A percentile compares a stretch with the other conserved stretches of the same genome.
Evolutionary conservation across 2,329 filamentous ascomycete genomes (phyloP).

Genomic region (Hypoxylon sp.): DNA sequence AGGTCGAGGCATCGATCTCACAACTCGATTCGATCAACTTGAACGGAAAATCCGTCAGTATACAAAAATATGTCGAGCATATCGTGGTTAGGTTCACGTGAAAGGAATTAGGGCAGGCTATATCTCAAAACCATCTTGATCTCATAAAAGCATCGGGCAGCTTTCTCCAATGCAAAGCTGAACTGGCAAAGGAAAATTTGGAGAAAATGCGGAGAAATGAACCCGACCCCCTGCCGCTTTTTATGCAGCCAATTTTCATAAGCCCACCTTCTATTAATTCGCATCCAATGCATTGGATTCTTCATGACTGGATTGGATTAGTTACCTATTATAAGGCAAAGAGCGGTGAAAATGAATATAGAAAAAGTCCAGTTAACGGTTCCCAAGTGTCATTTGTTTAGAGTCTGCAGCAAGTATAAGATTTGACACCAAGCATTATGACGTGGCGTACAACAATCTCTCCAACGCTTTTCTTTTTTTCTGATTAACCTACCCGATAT

Average conservation of each 20-base stretch:
- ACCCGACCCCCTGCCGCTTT: neutral
- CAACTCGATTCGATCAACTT: neutral
- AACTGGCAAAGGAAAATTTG: neutral
- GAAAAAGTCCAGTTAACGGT: neutral
- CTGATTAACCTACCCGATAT: no score
- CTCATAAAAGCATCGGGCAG: neutral
- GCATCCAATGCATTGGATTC: neutral
- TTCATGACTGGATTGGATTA: neutral
- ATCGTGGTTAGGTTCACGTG: neutral
- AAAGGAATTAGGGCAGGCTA: neutral
- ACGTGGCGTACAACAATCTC: no score
- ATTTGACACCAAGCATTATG: neutral
- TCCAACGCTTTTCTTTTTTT: no score
- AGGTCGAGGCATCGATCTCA: conserved; percentile 28
- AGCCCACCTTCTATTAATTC: neutral
- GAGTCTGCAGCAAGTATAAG: neutral
- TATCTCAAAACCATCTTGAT: neutral
- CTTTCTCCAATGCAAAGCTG: conserved; percentile 2
- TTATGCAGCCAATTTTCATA: conserved; percentile 1
- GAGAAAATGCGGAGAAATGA: conserved; percentile 1
- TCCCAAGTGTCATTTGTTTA: neutral
- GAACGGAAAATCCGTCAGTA: neutral
- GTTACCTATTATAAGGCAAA: neutral
- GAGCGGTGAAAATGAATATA: neutral
- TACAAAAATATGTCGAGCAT: neutral